Percentiles rank a stretch among this genome's conserved stretches.
phyloP scores from a whole-genome alignment of 768 basidiomycete genomes.

The Trichaptum fuscoviolaceum region DNA sequence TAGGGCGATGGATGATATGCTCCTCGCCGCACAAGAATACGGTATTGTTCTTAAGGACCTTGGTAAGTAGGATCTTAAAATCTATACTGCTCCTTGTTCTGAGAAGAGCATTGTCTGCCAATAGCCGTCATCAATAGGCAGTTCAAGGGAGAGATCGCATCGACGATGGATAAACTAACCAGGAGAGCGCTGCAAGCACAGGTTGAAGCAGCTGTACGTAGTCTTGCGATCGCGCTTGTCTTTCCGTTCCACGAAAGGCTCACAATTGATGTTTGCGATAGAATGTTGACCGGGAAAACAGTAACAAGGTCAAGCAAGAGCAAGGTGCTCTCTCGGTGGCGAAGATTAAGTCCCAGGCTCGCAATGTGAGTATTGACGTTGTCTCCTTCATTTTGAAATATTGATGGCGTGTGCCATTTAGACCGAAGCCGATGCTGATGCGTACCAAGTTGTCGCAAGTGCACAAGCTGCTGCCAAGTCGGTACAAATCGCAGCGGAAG shows the following conservation, averaged over 20 bases:
- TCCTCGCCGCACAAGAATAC: slow-evolving; percentile 75
- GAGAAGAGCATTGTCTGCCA: slow-evolving; percentile 6
- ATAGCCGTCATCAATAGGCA: slow-evolving; percentile 80
- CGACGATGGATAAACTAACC: slow-evolving; percentile 81
- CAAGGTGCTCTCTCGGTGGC: slow-evolving; percentile 75
- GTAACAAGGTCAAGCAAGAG: slow-evolving; percentile 83
- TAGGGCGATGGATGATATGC: slow-evolving; percentile 84
- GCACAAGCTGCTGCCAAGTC: slow-evolving; percentile 70
- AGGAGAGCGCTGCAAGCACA: slow-evolving; percentile 82
- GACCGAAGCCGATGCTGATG: slow-evolving; percentile 71
- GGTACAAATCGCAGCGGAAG: slow-evolving; percentile 65
- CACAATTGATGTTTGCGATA: slow-evolving; percentile 19
- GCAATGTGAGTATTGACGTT: slow-evolving; percentile 30
- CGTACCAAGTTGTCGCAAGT: slow-evolving; percentile 66
- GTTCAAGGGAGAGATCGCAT: slow-evolving; percentile 85
- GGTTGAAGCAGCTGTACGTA: slow-evolving; percentile 74
- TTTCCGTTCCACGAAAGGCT: too few species aligned
- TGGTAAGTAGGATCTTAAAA: slow-evolving; percentile 32
- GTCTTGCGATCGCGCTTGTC: not conserved
- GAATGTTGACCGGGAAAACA: slow-evolving; percentile 85
- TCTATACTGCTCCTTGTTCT: not conserved
- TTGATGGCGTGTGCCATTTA: slow-evolving; percentile 17
- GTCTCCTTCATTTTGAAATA: not conserved
- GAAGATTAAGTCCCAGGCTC: slow-evolving; percentile 65
- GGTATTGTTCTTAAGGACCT: slow-evolving; percentile 81